These are phyloP conservation scores for Tricholoma terreum DNA, from an alignment of 768 basidiomycete species.

Conservation along the genomic window DNA sequence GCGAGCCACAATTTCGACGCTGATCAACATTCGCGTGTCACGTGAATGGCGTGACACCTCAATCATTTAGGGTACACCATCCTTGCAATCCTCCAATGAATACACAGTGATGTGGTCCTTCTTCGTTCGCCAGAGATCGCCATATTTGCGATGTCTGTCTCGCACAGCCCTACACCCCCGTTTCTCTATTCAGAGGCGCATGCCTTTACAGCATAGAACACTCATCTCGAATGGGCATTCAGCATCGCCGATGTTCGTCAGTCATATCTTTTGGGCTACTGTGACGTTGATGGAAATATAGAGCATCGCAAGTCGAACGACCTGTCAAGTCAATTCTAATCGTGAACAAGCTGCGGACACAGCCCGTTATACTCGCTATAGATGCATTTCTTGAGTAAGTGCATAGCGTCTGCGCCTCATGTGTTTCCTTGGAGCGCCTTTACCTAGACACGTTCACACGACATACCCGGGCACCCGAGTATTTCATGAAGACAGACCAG, in stretches of 20 bases:
- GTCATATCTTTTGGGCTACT: not conserved
- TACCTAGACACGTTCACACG: slow-evolving; percentile 50
- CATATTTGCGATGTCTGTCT: slow-evolving; percentile 3
- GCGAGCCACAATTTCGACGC: not conserved
- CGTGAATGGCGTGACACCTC: slow-evolving; percentile 17
- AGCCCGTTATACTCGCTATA: slow-evolving; percentile 73
- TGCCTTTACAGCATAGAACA: not conserved
- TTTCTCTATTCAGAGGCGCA: not conserved
- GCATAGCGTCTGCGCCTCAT: not conserved
- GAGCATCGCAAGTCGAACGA: slow-evolving; percentile 29
- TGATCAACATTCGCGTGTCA: slow-evolving; percentile 24
- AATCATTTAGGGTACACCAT: slow-evolving; percentile 4
- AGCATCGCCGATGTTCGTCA: slow-evolving; percentile 13
- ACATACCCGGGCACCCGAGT: slow-evolving; percentile 61
- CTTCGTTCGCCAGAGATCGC: not conserved
- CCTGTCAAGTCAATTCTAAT: slow-evolving; percentile 66
- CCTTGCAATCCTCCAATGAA: too few species aligned
- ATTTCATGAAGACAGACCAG: slow-evolving; percentile 63
- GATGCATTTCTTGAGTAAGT: slow-evolving; percentile 68
- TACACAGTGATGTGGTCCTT: slow-evolving; percentile 15
- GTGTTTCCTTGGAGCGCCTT: not conserved
- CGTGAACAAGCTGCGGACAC: slow-evolving; percentile 79
- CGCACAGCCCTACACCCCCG: not conserved
- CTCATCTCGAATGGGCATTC: slow-evolving; percentile 6
- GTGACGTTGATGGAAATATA: slow-evolving; percentile 35